Evolutionary conservation across 2,329 filamentous ascomycete species (phyloP).

Genomic region (Diaporthe sp.): DNA sequence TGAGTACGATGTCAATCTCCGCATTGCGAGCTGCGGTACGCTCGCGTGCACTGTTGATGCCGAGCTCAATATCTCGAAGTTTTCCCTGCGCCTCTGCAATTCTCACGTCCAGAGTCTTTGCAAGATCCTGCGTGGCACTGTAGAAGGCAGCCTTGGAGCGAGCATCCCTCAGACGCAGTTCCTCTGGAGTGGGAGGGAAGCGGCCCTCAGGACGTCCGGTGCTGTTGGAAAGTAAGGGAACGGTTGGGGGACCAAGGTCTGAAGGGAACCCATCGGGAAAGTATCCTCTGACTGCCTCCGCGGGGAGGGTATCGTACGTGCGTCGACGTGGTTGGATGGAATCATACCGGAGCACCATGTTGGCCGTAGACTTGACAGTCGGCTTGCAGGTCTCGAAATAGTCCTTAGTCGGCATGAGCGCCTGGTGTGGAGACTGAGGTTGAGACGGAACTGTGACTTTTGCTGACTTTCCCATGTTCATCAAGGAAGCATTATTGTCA

Average conservation of each 20-base stretch:
- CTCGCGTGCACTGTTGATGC: constrained; percentile 38
- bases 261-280: constrained; percentile 50
- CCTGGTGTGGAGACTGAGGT: constrained; percentile 20
- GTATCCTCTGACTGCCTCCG: constrained; percentile 48
- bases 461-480: not conserved
- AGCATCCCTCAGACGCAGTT: constrained; percentile 46
- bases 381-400: constrained; percentile 36
- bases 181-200: constrained; percentile 43
- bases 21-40: constrained; percentile 38
- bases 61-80: constrained; percentile 56
- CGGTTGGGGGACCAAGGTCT: constrained; percentile 46
- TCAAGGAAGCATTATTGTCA: not conserved
- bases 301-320: constrained; percentile 48
- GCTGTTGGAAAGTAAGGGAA: constrained; percentile 37
- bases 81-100: constrained; percentile 51
- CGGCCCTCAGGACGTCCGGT: constrained; percentile 40
- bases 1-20: constrained; percentile 19
- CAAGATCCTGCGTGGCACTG: constrained; percentile 52
- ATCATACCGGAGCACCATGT: constrained; percentile 31
- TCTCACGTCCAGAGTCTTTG: constrained; percentile 50
- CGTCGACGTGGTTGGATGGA: constrained; percentile 41
- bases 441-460: not conserved
- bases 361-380: constrained; percentile 38
- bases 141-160: constrained; percentile 56
- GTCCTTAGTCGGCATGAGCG: constrained; percentile 12